Evolutionary conservation across 2,329 filamentous ascomycete species (phyloP), one percentile per base, ranked within the genome.

Genomic region (Helotiales sp.): DNA sequence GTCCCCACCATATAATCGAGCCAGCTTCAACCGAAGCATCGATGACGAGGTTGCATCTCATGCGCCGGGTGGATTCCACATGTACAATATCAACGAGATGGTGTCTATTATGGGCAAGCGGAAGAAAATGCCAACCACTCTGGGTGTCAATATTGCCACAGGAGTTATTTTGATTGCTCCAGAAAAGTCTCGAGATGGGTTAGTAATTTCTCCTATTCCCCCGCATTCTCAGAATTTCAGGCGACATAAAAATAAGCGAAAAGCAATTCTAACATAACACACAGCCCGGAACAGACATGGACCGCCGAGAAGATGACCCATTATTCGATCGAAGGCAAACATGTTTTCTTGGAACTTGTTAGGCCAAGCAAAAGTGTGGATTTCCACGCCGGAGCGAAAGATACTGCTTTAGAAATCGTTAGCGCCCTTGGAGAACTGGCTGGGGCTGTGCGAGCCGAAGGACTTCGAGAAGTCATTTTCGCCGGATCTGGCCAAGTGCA

Each of bases 51-150:
- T 83, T 26, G 72, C 66, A 30, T 72, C 71, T 67, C 77, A 79
- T 32, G 89, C 90, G 1, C 92, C 92, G 5, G 92, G 92, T 20
- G 93, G 92, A 1, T 98, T 94, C 77, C 94, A 96, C 76, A 85
- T 98, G 79, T 98, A 97, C 81, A 97, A 97, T 75, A 94, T 98
- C 75, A 97, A 94, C 77, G 95, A 98, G 80, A 97, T 97, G 91
- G 88, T 97, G 4, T 95, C 93, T n/a, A 89, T 96, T 52, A 94
- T 97, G 88, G 95, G 95, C 65, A 97, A 97, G 82, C 91, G 92
- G 75, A 97, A 97, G 84, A 98, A 98, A 82, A 96, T 97, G 92
- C 93, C 95, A 1, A 97, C 93, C n/a, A 97, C 93, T 0, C 80
- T 98, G 43, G 95, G 95, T n/a, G 91, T 98, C 76, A 97, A 98